Base-by-base conservation (phyloP, 306 rosid genomes). In the Arachis hypogaea region DNA sequence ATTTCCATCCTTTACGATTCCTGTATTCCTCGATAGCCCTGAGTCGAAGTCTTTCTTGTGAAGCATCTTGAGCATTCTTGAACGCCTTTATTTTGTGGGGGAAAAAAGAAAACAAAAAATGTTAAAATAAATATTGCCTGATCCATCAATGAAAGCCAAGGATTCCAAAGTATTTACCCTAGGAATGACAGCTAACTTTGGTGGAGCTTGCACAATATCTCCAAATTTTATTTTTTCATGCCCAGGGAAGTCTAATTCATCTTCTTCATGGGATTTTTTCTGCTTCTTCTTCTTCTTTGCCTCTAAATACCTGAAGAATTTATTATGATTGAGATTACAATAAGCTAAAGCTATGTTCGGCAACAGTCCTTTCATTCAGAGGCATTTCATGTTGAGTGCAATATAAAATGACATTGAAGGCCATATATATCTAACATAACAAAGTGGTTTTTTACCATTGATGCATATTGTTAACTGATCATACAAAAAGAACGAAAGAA, bases 171-270 rank as follows among this genome's bases (percentile, higher is more conserved):
- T 41, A 5, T 43, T 74, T 86, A 91, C 98, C 96, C 82, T 94
- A 3, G 95, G 91, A 78, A 64, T 76, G 29, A 70, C 63, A 56
- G 81, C 71, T 65, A 94, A 77, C 86, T 94, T 94, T 11, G 92
- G 95, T 54, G 98, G 98, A 61, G 95, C 98, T 84, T 85, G 83
- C 68, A 91, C 98, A 45, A 91, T 87, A 70, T 94, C 98, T 64
- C 98, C 98, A 78, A 91, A 94, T 82, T 81, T 77, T 54, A 94
- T 82, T 68, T 89, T 73, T 75, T 94, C 98, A 0, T 56, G 90
- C 60, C 86, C 87, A 4, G 95, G 98, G 60, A 94, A 94, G 63
- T 78, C 91, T 65, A 69, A 18, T 10, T 56, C 63, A 12, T 78
- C 91, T 42, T 82, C 94, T 30, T 77, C 73, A 64, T 72, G 80